phyloP scores from a whole-genome alignment of 2,329 filamentous ascomycete species.

The Pseudocercospora ulei region DNA sequence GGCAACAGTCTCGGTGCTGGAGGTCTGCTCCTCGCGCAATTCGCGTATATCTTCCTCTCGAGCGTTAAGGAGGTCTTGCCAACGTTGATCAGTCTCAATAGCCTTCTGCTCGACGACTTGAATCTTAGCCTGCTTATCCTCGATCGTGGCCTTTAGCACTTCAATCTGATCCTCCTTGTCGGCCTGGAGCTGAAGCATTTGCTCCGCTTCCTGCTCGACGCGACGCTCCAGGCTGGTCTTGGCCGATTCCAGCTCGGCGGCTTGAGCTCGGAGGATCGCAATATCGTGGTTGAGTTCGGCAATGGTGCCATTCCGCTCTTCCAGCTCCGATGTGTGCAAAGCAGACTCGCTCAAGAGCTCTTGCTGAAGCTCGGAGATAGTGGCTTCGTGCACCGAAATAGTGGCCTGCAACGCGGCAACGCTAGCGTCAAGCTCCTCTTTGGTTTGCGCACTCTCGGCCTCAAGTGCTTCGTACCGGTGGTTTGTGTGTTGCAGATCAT shows the following conservation, averaged over 20 bases:
- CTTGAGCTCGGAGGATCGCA: slow-evolving; percentile 17
- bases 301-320: slow-evolving; percentile 32
- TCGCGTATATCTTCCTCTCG: slow-evolving; percentile 35
- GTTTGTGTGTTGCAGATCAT: slow-evolving; percentile 25
- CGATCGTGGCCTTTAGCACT: slow-evolving; percentile 26
- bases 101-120: slow-evolving; percentile 30
- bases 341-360: slow-evolving; percentile 23
- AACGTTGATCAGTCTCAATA: slow-evolving; percentile 35
- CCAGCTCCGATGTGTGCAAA: slow-evolving; percentile 30
- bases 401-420: slow-evolving; percentile 25
- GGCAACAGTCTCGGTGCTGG: slow-evolving; percentile 23
- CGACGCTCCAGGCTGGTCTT: slow-evolving; percentile 32
- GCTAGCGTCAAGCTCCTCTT: slow-evolving; percentile 26
- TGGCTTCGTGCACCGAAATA: slow-evolving; percentile 23
- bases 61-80: slow-evolving; percentile 36
- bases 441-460: slow-evolving; percentile 18
- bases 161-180: slow-evolving; percentile 32
- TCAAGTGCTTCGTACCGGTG: slow-evolving; percentile 17
- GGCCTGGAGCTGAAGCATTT: slow-evolving; percentile 33
- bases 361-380: slow-evolving; percentile 25
- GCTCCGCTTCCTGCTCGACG: slow-evolving; percentile 32
- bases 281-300: slow-evolving; percentile 29
- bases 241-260: slow-evolving; percentile 26
- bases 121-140: slow-evolving; percentile 33
- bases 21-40: slow-evolving; percentile 27